These are phyloP conservation scores for Zygoascus bituminiphila DNA, from an alignment of 805 yeast species.

Conservation along the genomic window DNA sequence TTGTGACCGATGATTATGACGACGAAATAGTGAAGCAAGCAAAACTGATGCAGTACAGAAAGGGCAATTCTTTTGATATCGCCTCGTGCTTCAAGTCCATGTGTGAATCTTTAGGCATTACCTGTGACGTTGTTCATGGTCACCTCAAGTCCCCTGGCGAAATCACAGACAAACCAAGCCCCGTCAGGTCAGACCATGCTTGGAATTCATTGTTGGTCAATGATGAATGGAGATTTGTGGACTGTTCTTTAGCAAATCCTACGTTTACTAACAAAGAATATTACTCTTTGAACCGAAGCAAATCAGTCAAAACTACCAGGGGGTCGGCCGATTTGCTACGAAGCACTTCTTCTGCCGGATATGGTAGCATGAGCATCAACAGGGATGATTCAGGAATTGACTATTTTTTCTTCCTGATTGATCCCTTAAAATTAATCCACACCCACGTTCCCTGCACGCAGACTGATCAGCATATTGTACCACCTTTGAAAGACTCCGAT, in stretches of 20 bases:
- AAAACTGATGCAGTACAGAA: conserved; percentile 34
- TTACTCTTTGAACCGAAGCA: conserved; percentile 22
- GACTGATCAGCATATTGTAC: conserved; percentile 77
- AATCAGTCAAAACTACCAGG: neutral
- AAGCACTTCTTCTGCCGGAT: neutral
- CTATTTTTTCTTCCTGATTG: conserved; percentile 61
- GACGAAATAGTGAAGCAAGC: conserved; percentile 19
- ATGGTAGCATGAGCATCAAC: neutral
- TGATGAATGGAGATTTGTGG: conserved; percentile 73
- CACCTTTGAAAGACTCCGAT: conserved; percentile 70
- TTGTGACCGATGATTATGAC: conserved; percentile 11
- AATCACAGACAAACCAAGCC: conserved; percentile 34
- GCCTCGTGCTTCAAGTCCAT: conserved; percentile 70
- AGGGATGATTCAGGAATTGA: conserved; percentile 15
- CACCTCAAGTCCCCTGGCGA: conserved; percentile 73
- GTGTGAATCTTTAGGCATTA: conserved; percentile 60
- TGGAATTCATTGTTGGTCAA: conserved; percentile 79
- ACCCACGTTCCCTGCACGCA: conserved; percentile 80
- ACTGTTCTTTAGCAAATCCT: conserved; percentile 56
- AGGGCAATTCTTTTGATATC: conserved; percentile 61
- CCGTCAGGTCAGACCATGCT: conserved; percentile 61
- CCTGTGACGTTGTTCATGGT: conserved; percentile 72
- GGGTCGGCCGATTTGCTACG: neutral
- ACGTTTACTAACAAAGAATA: conserved; percentile 44
- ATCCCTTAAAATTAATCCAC: conserved; percentile 66